Conservation (phyloP, 495 filamentous ascomycete genomes). For the Penicillium tannophilum region DNA sequence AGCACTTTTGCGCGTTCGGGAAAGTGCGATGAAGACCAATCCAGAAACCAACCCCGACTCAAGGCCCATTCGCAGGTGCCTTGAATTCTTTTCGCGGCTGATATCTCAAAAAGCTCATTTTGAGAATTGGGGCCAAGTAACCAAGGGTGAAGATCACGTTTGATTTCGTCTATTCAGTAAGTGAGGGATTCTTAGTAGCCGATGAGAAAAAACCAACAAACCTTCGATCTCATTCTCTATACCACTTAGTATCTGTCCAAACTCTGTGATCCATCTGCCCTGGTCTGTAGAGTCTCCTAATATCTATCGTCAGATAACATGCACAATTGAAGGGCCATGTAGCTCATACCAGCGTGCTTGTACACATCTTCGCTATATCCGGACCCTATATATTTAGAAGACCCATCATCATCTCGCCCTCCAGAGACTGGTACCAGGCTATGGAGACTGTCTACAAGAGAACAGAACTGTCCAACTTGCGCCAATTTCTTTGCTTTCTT, state of each 20-base stretch:
- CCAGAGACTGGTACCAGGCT: not conserved
- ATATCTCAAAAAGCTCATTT: constrained; percentile 6
- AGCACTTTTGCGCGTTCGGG: constrained; percentile 1
- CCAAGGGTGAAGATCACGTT: constrained; percentile 6
- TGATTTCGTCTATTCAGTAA: constrained; percentile 3
- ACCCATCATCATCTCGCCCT: not conserved
- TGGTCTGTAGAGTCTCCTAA: not conserved
- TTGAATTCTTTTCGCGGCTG: not conserved
- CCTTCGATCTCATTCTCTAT: constrained; percentile 9
- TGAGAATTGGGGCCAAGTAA: constrained; percentile 1
- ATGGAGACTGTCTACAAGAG: constrained; percentile 8
- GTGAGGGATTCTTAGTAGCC: not conserved
- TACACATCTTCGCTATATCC: not conserved
- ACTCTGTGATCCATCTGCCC: constrained; percentile 3
- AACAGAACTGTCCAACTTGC: constrained; percentile 10
- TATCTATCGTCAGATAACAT: not conserved
- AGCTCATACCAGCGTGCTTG: not conserved
- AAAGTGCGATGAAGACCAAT: constrained; percentile 8
- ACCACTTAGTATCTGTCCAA: not conserved
- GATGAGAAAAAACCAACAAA: not conserved
- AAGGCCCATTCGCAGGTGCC: constrained; percentile 9
- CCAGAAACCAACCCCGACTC: not conserved
- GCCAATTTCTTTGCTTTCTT: constrained; percentile 7
- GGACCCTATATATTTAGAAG: not conserved
- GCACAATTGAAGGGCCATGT: not conserved